Conservation (phyloP, 2,329 filamentous ascomycete species). For the Botryotinia globosa region DNA sequence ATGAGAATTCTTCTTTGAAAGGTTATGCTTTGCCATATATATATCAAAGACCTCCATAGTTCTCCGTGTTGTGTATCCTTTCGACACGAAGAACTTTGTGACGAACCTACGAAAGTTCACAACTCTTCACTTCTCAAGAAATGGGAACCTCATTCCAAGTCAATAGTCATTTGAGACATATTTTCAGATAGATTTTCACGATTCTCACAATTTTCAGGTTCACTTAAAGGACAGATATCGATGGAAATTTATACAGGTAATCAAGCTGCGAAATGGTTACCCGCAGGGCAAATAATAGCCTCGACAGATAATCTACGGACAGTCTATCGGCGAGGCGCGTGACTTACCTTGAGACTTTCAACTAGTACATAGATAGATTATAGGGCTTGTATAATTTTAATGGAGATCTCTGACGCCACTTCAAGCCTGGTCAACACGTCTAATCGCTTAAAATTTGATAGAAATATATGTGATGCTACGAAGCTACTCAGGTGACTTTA, state of each 20-base stretch:
- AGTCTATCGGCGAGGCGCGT: background rate
- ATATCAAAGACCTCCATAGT: background rate
- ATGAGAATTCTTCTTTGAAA: background rate
- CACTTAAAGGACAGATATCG: background rate
- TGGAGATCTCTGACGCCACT: accelerated
- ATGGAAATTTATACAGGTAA: background rate
- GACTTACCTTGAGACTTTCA: background rate
- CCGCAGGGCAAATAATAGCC: accelerated
- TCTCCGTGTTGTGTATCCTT: accelerated
- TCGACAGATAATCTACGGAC: background rate
- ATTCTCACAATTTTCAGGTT: background rate
- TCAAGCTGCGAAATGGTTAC: background rate
- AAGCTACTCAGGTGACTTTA: background rate
- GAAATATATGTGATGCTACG: background rate
- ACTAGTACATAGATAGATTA: background rate
- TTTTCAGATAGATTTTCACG: background rate
- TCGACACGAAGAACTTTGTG: background rate
- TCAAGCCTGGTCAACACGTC: background rate
- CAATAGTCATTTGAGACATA: background rate
- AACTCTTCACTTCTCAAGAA: accelerated
- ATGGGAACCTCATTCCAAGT: background rate
- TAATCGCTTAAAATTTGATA: background rate
- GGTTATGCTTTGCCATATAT: background rate
- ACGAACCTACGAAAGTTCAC: background rate
- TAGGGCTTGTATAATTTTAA: background rate